Conservation (phyloP, 768 basidiomycete genomes). For the Sporobolomyces roseus region DNA sequence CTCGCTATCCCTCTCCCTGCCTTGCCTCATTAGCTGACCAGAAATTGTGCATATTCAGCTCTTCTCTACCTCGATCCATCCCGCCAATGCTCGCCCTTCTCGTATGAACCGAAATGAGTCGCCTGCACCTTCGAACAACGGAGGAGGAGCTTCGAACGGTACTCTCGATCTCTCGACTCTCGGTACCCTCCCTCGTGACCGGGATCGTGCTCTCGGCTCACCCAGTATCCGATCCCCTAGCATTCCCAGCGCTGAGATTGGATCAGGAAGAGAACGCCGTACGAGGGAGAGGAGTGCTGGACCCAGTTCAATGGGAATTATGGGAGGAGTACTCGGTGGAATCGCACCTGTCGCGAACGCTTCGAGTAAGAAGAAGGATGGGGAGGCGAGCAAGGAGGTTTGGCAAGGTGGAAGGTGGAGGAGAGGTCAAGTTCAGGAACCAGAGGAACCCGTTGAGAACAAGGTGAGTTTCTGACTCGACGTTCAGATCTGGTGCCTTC, state of each 20-base stretch:
- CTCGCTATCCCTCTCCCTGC: background rate
- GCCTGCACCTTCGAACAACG: conserved; percentile 6
- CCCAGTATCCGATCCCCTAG: conserved; percentile 28
- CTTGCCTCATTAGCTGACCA: background rate
- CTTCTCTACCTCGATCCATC: conserved; percentile 40
- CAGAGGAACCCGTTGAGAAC: conserved; percentile 19
- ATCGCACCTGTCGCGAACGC: conserved; percentile 20
- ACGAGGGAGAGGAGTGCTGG: conserved; percentile 22
- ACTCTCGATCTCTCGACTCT: conserved; percentile 40
- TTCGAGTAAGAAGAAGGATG: conserved; percentile 7
- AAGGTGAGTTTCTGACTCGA: conserved; percentile 20
- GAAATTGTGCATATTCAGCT: conserved; percentile 23
- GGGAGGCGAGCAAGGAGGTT: conserved; percentile 27
- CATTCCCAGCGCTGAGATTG: conserved; percentile 7
- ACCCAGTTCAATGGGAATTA: conserved; percentile 13
- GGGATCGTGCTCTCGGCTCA: conserved; percentile 38
- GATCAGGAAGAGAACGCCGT: conserved; percentile 13
- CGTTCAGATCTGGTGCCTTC: too few relatives aligned
- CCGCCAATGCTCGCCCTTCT: conserved; percentile 31
- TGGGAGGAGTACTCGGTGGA: conserved; percentile 41
- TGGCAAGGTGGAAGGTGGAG: conserved; percentile 41
- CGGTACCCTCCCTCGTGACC: conserved; percentile 39
- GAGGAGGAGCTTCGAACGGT: conserved; percentile 1
- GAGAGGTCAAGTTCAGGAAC: conserved; percentile 14
- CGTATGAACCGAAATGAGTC: conserved; percentile 34